Base-by-base conservation (phyloP, 352 stramenopile genomes). In the Phytophthora crassamura region DNA sequence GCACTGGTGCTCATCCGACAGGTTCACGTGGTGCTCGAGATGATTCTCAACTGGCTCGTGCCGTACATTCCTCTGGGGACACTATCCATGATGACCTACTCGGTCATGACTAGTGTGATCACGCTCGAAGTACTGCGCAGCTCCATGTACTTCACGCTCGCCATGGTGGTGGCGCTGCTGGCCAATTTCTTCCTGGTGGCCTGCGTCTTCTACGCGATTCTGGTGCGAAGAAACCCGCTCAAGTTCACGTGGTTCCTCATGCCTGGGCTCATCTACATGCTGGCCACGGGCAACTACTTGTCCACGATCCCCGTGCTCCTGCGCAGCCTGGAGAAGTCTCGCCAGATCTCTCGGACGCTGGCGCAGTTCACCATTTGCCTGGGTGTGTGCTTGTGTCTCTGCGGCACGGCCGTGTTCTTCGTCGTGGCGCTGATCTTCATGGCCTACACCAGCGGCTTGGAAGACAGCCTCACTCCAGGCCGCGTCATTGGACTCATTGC, bases 1-100 rank as follows among this genome's bases (percentile, higher is more conserved):
- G 68, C 72, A 25, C 78, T 84, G 16, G 64, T 88, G 20, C 66
- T 91, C 5, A 72, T 89, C 36, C 77, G 80, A 48, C 82, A 91
- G 57, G 52, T 87, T 7, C 59, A 88, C 48, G 46, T 88, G 16
- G 78, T 89, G 51, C 67, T 89, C 18, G 82, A 89, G 50, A 72
- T 86, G 55, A 82, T 89, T n/a, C 66, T 91, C 36, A 91, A 89
- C 65, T 91, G 80, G 76, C 32, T 89, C 12, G 76, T 91, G 35
- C 56, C 62, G 7, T 89, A 76, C 56, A 77, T 82, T 41, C 78
- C 82, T 1, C 45, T 87, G 5, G 72, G 74, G 28, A 86, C 76
- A 42, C 46, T 85, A 36, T 80, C 72, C 9, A 80, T 80, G 59
- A 80, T 88, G 57, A 75, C 74, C 6, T 86, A 69, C 57, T 80